Percentiles rank a stretch among this genome's conserved stretches.
Conservation (phyloP, 2,329 filamentous ascomycete species). For the Fusarium nanum region DNA sequence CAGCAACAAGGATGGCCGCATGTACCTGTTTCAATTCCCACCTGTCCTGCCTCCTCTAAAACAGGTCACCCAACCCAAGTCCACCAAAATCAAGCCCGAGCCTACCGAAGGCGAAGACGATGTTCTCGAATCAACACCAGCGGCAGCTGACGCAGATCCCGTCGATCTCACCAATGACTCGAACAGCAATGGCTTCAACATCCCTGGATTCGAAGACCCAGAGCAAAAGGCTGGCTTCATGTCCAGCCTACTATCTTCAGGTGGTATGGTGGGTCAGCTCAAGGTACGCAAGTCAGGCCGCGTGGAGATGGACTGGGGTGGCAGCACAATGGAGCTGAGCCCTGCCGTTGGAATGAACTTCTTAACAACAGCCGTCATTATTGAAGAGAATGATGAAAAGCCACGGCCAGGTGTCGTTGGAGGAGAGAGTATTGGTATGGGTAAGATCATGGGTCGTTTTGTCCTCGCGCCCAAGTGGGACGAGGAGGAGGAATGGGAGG, state of each 20-base stretch:
- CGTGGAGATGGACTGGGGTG: constrained; percentile 72
- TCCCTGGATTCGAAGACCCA: constrained; percentile 48
- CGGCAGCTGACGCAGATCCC: constrained; percentile 38
- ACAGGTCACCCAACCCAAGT: constrained; percentile 43
- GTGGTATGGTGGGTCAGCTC: constrained; percentile 70
- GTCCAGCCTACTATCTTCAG: constrained; percentile 58
- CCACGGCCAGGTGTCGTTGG: constrained; percentile 55
- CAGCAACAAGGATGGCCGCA: constrained; percentile 62
- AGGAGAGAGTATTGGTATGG: constrained; percentile 70
- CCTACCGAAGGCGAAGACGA: constrained; percentile 54
- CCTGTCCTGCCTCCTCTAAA: constrained; percentile 69
- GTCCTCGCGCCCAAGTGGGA: constrained; percentile 68
- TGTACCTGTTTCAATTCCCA: constrained; percentile 75
- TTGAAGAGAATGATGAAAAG: constrained; percentile 68
- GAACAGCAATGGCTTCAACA: constrained; percentile 31
- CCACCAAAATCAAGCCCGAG: constrained; percentile 57
- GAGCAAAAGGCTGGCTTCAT: constrained; percentile 51
- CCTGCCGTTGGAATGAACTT: constrained; percentile 66
- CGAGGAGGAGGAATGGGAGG: constrained; percentile 68
- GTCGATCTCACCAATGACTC: constrained; percentile 59
- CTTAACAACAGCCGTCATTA: constrained; percentile 68
- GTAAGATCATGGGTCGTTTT: constrained; percentile 71
- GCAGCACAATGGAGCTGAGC: constrained; percentile 64
- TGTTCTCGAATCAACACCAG: constrained; percentile 51
- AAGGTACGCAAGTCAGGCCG: constrained; percentile 71